Conservation (phyloP, 2,329 filamentous ascomycete species). For the Ascochyta fabae region DNA sequence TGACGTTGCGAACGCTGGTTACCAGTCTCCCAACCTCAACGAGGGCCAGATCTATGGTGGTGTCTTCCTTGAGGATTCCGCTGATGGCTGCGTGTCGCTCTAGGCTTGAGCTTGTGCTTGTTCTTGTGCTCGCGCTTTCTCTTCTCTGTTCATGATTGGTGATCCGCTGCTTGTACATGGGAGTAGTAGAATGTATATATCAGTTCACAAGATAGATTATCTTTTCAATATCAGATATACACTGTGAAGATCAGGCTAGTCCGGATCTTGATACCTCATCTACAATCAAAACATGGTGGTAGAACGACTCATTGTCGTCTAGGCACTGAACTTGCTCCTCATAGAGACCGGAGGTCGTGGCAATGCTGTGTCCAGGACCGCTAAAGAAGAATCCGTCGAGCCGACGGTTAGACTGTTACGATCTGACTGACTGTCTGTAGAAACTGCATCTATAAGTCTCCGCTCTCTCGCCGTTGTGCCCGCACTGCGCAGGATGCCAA, state of each 20-base stretch:
- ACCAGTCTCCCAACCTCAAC: conserved; percentile 43
- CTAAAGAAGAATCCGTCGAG: too few relatives aligned
- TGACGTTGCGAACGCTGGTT: conserved; percentile 50
- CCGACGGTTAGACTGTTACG: too few relatives aligned
- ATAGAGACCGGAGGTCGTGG: too few relatives aligned
- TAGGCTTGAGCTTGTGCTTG: conserved; percentile 12
- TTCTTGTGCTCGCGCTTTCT: not conserved
- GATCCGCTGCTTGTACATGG: not conserved
- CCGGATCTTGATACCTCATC: too few relatives aligned
- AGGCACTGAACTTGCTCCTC: not conserved
- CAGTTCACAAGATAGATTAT: too few relatives aligned
- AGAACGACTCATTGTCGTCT: not conserved
- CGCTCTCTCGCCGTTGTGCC: too few relatives aligned
- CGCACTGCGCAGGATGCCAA: not conserved
- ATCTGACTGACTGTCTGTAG: too few relatives aligned
- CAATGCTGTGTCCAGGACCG: too few relatives aligned
- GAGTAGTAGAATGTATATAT: not conserved
- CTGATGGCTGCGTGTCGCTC: conserved; percentile 42
- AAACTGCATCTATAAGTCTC: too few relatives aligned
- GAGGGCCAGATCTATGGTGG: conserved; percentile 51
- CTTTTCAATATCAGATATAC: too few relatives aligned
- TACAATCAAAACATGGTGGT: too few relatives aligned
- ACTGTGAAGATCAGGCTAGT: too few relatives aligned
- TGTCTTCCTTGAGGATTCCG: conserved; percentile 49
- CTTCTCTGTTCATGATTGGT: not conserved